phyloP scores from a whole-genome alignment of 805 yeast genomes.

The Candida silvicultrix region DNA sequence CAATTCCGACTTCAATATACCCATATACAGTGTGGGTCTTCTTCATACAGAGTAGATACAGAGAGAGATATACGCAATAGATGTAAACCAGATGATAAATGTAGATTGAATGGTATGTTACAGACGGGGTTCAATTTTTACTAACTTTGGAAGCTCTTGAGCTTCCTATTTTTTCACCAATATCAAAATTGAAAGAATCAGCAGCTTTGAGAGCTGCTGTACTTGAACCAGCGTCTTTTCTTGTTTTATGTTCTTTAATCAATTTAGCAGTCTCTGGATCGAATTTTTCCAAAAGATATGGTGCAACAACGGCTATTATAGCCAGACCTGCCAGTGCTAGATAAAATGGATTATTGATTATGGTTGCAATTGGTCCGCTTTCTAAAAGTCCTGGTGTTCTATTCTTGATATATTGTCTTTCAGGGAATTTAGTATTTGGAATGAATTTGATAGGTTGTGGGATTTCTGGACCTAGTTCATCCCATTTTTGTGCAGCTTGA shows the following conservation, averaged over 20 bases:
- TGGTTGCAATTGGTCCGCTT: constrained; percentile 30
- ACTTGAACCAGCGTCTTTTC: background rate
- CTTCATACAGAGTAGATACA: too few relatives aligned
- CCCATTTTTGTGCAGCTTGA: constrained; percentile 8
- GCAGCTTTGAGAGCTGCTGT: constrained; percentile 1
- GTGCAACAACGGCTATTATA: constrained; percentile 22
- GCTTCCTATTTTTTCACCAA: background rate
- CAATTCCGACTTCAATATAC: background rate
- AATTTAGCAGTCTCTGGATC: constrained; percentile 34
- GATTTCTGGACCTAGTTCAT: constrained; percentile 2
- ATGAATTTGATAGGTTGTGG: constrained; percentile 19
- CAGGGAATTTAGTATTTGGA: constrained; percentile 23
- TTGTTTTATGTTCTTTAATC: constrained; percentile 23
- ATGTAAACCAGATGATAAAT: too few relatives aligned
- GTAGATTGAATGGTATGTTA: too few relatives aligned
- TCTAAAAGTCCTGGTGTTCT: constrained; percentile 27
- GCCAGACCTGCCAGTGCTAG: constrained; percentile 24
- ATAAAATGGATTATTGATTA: constrained; percentile 32
- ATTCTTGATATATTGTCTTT: constrained; percentile 25
- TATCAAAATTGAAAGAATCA: background rate
- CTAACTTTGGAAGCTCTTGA: background rate
- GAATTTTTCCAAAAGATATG: constrained; percentile 30
- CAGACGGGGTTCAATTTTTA: background rate
- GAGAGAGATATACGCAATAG: too few relatives aligned
- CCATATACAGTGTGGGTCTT: too few relatives aligned